Conservation (phyloP, 2,329 filamentous ascomycete genomes). For the Diaporthe sp. region DNA sequence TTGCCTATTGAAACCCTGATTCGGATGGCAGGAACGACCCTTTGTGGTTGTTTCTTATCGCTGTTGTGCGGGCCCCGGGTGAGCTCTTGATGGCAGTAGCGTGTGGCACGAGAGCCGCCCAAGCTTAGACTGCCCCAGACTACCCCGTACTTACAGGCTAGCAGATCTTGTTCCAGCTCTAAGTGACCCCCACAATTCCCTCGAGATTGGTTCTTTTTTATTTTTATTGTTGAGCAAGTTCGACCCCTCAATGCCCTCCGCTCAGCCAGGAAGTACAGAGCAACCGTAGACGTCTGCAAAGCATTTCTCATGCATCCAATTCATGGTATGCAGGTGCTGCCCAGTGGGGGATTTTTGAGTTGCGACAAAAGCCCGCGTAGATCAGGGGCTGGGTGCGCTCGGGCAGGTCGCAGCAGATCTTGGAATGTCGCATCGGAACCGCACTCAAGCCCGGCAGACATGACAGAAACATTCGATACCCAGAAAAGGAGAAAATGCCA, state of each 20-base stretch:
- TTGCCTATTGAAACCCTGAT: slow-evolving; percentile 37
- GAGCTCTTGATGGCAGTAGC: background rate
- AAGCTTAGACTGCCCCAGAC: background rate
- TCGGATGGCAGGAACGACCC: slow-evolving; percentile 31
- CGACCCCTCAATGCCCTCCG: background rate
- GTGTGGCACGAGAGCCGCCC: background rate
- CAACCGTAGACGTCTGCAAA: background rate
- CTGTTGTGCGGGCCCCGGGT: slow-evolving; percentile 2
- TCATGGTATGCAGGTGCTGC: background rate
- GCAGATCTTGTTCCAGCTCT: background rate
- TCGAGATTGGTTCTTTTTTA: background rate
- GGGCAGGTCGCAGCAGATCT: slow-evolving; percentile 16
- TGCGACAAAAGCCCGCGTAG: slow-evolving; percentile 23
- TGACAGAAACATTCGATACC: background rate
- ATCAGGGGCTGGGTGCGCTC: slow-evolving; percentile 29
- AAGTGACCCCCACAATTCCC: background rate
- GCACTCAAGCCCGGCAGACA: background rate
- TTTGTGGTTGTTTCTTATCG: slow-evolving; percentile 6
- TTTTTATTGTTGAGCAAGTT: background rate
- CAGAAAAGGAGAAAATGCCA: background rate
- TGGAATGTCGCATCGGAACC: background rate
- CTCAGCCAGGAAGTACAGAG: background rate
- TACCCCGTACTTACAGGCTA: too few species aligned
- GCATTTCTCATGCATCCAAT: background rate
- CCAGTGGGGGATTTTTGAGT: background rate